Base-by-base conservation (phyloP, 2,329 filamentous ascomycete genomes). In the Stylonectria norvegica region DNA sequence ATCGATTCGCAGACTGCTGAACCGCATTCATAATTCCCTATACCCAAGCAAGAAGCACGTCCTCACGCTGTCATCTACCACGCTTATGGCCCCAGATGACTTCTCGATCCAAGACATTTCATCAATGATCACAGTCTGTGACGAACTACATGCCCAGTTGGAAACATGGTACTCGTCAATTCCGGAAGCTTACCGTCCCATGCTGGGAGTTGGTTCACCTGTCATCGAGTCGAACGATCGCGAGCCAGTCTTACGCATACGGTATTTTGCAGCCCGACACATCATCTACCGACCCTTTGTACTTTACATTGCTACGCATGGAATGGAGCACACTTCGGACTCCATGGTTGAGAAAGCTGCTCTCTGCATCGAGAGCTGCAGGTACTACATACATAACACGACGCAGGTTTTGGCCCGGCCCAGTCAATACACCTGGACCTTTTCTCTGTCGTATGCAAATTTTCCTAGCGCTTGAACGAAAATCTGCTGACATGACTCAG, bases 361-460 rank as follows among this genome's bases (percentile, higher is more conserved):
- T 2, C 16, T 63, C 1, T 62, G 61, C 28, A 52, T 64, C 8
- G 59, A 61, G 18, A 60, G 56, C 34, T 64, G 61, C 29, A 44
- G 59, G 22, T 40, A 43, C 8, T 64, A 62, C 35, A 40, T 63
- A 10, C 48, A 57, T 27, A 56, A 55, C 34, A 53, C 56, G 4
- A 54, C 53, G 3, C 28, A 52, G 17, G 53, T 62, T 2, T 35
- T 64, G 27, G 40, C 45, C 22, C 46, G 53, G 38, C 61, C 58
- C 5, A 60, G 57, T 25, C 57, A 55, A 18, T 63, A 64, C 28
- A 62, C 60, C 1, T 64, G 61, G 61, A 64, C 61, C 4, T 61
- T 63, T 34, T 55, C 59, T 1, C 38, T 61, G 16, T 62, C 59
- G 60, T 62, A 52, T 34, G 55, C 41, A 25, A 30, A 17, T 25